These are phyloP conservation scores for Asterochloris erici DNA, from an alignment of 139 green algal species.

Conservation along the genomic window DNA sequence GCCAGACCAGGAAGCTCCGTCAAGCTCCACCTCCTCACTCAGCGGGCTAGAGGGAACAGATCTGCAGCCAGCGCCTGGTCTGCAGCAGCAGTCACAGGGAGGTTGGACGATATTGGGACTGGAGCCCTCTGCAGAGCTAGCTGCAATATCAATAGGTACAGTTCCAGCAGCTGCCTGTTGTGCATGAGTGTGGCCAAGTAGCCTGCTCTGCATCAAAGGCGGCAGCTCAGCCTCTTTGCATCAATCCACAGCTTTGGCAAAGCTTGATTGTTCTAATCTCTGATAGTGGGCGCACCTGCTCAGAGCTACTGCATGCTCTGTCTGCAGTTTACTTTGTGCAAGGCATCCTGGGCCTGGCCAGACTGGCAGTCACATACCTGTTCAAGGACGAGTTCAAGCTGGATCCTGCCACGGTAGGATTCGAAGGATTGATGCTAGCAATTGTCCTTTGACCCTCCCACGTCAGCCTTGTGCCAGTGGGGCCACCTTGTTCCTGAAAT, in stretches of 20 bases:
- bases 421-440: neutral
- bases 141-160: slow-evolving; percentile 68
- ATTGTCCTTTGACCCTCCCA: too few species aligned
- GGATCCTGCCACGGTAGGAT: slow-evolving; percentile 72
- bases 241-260: neutral
- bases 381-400: slow-evolving; percentile 91
- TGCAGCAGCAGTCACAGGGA: too few species aligned
- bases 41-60: too few species aligned
- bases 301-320: neutral
- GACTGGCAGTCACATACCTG: slow-evolving; percentile 85
- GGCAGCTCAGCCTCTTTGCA: neutral
- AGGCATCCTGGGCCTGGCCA: slow-evolving; percentile 85
- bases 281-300: neutral
- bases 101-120: slow-evolving; percentile 46
- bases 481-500: too few species aligned
- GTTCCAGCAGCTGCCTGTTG: neutral
- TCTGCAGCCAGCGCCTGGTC: too few species aligned
- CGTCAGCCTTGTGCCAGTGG: too few species aligned
- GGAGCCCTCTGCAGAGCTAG: slow-evolving; percentile 60
- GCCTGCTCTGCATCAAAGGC: neutral
- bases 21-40: too few species aligned
- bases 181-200: neutral
- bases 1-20: too few species aligned
- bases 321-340: slow-evolving; percentile 95
- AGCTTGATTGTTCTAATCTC: neutral